phyloP scores from a whole-genome alignment of 2,329 filamentous ascomycete species.

The Clarireedia homoeocarpa region DNA sequence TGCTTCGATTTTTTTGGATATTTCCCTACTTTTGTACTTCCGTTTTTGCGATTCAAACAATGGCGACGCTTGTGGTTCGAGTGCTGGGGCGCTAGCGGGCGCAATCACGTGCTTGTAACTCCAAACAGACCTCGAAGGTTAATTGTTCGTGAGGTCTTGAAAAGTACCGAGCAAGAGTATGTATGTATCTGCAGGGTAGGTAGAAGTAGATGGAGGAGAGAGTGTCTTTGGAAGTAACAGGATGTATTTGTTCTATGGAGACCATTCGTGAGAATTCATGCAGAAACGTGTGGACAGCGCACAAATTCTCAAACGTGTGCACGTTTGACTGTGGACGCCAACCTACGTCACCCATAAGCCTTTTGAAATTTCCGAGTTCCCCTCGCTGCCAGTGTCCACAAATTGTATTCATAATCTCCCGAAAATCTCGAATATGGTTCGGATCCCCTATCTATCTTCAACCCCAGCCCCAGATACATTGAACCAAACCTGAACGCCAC shows the following conservation, averaged over 20 bases:
- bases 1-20: slow-evolving; percentile 3
- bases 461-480: background rate
- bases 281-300: background rate
- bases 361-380: too few species aligned
- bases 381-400: too few species aligned
- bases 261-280: background rate
- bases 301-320: too few species aligned
- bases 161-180: too few species aligned
- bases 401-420: background rate
- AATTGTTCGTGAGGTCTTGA: background rate
- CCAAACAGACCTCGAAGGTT: background rate
- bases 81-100: too few species aligned
- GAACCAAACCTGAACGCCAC: slow-evolving; percentile 14
- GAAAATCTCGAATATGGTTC: background rate
- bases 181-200: too few species aligned
- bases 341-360: background rate
- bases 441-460: background rate
- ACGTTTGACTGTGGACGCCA: background rate
- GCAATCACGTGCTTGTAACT: too few species aligned
- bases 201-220: too few species aligned
- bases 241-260: too few species aligned
- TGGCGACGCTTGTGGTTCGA: background rate
- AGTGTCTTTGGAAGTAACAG: too few species aligned
- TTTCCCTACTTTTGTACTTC: background rate
- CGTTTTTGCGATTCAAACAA: background rate